These are phyloP conservation scores for Leccinum subgranulosum DNA, from an alignment of 768 basidiomycete species.

Conservation along the genomic window DNA sequence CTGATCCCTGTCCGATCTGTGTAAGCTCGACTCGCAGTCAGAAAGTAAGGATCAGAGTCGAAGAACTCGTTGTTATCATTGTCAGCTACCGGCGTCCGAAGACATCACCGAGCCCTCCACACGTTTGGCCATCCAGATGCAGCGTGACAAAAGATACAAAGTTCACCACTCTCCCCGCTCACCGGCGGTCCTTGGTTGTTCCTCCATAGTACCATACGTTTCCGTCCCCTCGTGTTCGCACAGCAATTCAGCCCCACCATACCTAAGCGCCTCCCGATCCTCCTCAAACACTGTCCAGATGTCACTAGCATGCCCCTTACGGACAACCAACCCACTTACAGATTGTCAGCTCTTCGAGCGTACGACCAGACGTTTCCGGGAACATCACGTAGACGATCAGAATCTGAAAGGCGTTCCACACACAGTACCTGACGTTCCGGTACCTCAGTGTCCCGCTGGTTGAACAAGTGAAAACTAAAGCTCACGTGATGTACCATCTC, in stretches of 20 bases:
- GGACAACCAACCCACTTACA: not conserved
- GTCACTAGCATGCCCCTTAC: not conserved
- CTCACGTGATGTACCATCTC: not conserved
- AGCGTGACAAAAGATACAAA: not conserved
- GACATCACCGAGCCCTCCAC: no score
- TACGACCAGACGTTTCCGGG: not conserved
- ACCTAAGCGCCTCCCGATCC: not conserved
- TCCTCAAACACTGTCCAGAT: not conserved
- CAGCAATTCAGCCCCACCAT: not conserved
- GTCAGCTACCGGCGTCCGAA: no score
- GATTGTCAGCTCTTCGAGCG: not conserved
- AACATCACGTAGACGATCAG: not conserved
- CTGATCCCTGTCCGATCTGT: no score
- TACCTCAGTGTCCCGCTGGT: not conserved
- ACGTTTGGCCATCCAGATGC: no score
- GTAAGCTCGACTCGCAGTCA: no score
- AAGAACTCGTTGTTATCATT: no score
- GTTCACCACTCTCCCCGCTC: not conserved
- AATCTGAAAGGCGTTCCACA: not conserved
- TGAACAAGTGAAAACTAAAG: not conserved
- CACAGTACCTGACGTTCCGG: not conserved
- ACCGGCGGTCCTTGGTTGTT: not conserved
- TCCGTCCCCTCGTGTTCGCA: not conserved
- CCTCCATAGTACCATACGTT: not conserved
- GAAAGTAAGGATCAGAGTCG: no score